Evolutionary conservation across 164 flowering plant genomes (phyloP).

Genomic region (Chloranthus sessilifolius): DNA sequence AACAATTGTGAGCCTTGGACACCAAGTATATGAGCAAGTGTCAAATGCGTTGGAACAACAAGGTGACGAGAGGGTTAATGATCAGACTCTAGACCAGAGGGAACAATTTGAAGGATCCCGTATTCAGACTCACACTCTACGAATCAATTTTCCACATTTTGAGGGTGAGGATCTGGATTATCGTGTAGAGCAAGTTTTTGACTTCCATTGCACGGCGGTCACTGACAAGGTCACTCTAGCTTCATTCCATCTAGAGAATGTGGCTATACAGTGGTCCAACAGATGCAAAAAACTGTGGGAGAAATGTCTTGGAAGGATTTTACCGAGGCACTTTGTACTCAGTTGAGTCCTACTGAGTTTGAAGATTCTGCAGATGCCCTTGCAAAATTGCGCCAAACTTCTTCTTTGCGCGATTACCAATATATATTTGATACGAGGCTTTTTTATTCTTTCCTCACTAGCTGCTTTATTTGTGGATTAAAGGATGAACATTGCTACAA

Average conservation of each 20-base stretch:
- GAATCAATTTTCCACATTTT: background rate
- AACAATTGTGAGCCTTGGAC: too few species aligned
- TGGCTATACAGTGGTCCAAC: background rate
- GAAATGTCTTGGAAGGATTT: background rate
- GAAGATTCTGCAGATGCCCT: background rate
- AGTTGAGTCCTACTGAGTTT: background rate
- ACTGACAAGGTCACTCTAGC: background rate
- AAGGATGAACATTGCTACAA: background rate
- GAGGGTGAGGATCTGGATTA: background rate
- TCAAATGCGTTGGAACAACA: too few species aligned
- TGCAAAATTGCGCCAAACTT: background rate
- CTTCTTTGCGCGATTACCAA: background rate
- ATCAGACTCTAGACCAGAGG: too few species aligned
- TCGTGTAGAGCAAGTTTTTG: background rate
- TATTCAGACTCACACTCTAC: too few species aligned
- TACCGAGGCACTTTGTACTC: background rate
- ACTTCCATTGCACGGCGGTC: background rate
- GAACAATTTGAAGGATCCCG: too few species aligned
- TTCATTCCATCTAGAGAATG: background rate
- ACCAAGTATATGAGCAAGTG: too few species aligned
- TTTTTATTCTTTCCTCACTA: background rate
- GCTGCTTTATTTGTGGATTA: background rate
- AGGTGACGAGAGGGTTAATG: too few species aligned
- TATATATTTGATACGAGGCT: background rate
- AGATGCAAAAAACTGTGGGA: background rate